Evolutionary conservation across 2,329 filamentous ascomycete species (phyloP).

Genomic region (Cryphonectria radicalis): DNA sequence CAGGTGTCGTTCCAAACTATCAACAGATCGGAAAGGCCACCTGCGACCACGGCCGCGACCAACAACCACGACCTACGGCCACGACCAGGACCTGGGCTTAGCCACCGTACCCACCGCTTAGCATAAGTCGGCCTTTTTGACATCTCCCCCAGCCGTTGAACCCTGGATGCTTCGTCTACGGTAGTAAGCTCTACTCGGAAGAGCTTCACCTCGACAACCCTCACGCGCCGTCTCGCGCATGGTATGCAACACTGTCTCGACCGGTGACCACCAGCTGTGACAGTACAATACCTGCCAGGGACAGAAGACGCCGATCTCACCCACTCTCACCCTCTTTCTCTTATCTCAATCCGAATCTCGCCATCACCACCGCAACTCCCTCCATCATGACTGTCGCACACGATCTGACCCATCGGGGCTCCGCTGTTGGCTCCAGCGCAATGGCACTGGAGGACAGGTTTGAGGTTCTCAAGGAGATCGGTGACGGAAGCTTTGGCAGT

Average conservation of each 20-base stretch:
- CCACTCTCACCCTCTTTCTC: not conserved
- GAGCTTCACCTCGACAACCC: conserved; percentile 20
- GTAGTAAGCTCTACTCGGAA: conserved; percentile 29
- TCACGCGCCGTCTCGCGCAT: conserved; percentile 6
- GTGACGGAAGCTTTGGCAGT: conserved; percentile 97
- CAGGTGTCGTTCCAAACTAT: conserved; percentile 19
- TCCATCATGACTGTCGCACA: conserved; percentile 75
- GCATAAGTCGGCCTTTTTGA: conserved; percentile 22
- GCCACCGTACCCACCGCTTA: conserved; percentile 9
- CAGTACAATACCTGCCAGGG: conserved; percentile 3
- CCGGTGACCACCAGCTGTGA: conserved; percentile 3
- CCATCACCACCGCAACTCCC: conserved; percentile 4
- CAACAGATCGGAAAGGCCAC: conserved; percentile 12
- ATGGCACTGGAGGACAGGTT: conserved; percentile 87
- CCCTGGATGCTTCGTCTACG: conserved; percentile 29
- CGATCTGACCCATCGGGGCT: conserved; percentile 72
- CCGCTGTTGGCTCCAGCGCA: conserved; percentile 54
- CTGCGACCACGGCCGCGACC: not conserved
- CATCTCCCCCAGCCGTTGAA: conserved; percentile 15
- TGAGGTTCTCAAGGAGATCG: conserved; percentile 96
- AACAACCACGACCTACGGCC: conserved; percentile 10
- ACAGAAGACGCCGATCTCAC: not conserved
- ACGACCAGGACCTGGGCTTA: conserved; percentile 10
- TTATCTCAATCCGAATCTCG: conserved; percentile 20
- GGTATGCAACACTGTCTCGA: conserved; percentile 1